A percentile compares a stretch with the other conserved stretches of the same genome.
phyloP scores from a whole-genome alignment of 768 basidiomycete species.

The Leccinum obscurum region DNA sequence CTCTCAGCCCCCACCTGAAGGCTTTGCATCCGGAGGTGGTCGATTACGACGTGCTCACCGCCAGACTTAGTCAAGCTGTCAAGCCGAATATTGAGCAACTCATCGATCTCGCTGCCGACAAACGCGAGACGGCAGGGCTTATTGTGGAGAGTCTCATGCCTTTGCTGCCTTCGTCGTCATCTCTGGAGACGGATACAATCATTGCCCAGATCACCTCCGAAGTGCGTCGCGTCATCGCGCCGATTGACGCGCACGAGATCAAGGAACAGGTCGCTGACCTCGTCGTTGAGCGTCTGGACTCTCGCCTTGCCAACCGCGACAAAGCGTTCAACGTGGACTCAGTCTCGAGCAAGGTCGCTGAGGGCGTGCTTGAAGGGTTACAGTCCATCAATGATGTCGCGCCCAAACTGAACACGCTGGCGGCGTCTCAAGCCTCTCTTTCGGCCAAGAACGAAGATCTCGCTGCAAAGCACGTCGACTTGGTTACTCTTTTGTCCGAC shows the following conservation, averaged over 20 bases:
- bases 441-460: conserved; percentile 40
- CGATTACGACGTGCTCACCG: conserved; percentile 77
- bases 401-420: conserved; percentile 41
- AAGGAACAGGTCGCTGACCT: conserved; percentile 89
- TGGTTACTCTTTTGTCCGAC: conserved; percentile 42
- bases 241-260: conserved; percentile 82
- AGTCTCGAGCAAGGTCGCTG: conserved; percentile 54
- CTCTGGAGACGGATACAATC: conserved; percentile 55
- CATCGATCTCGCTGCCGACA: conserved; percentile 86
- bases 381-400: conserved; percentile 43
- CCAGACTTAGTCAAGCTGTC: conserved; percentile 76
- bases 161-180: conserved; percentile 48
- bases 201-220: conserved; percentile 63
- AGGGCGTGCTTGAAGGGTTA: conserved; percentile 48
- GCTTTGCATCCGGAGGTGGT: conserved; percentile 64
- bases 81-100: conserved; percentile 88
- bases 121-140: conserved; percentile 80
- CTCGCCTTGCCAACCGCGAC: conserved; percentile 79
- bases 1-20: conserved; percentile 59
- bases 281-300: conserved; percentile 82
- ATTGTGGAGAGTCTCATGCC: conserved; percentile 76
- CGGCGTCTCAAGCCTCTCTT: conserved; percentile 43
- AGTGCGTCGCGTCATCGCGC: conserved; percentile 68
- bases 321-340: conserved; percentile 65
- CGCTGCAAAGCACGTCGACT: conserved; percentile 39